These are phyloP conservation scores for Antitrichia curtipendula DNA, from an alignment of 225 moss, liverwort and hornwort genomes.

Conservation along the genomic window DNA sequence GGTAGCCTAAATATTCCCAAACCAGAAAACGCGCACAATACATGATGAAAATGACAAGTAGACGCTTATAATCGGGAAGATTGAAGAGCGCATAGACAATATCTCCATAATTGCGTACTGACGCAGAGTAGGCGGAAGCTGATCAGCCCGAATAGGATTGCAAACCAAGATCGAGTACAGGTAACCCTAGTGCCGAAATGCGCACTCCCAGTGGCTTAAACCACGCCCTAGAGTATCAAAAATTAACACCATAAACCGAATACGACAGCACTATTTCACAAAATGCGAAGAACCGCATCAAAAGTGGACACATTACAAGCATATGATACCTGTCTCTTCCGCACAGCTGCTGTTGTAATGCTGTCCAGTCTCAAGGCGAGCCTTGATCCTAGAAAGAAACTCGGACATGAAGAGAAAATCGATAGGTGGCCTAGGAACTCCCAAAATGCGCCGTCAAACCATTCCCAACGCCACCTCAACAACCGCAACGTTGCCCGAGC, in stretches of 20 bases:
- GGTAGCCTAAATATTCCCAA: not conserved
- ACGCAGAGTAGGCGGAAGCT: not conserved
- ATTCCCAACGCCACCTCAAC: conserved; percentile 8
- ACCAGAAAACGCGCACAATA: not conserved
- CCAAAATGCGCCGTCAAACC: conserved; percentile 29
- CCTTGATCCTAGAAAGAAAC: conserved; percentile 99
- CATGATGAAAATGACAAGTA: not conserved
- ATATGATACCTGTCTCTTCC: conserved; percentile 64
- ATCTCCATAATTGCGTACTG: not conserved
- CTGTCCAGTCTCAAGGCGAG: conserved; percentile 99
- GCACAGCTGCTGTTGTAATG: conserved; percentile 61
- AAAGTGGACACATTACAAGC: not conserved
- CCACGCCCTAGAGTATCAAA: conserved; percentile 2
- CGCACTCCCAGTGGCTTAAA: not conserved
- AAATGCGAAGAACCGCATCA: not conserved
- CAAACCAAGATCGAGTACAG: not conserved
- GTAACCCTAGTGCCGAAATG: conserved; percentile 9
- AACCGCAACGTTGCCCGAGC: not conserved
- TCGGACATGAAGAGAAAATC: conserved; percentile 93
- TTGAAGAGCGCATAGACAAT: not conserved
- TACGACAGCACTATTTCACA: not conserved
- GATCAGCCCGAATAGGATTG: not conserved
- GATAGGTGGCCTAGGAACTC: not conserved
- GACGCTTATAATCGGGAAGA: not conserved
- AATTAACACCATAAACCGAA: not conserved